Base-by-base conservation (phyloP, 495 filamentous ascomycete genomes). In the Podospora didyma region DNA sequence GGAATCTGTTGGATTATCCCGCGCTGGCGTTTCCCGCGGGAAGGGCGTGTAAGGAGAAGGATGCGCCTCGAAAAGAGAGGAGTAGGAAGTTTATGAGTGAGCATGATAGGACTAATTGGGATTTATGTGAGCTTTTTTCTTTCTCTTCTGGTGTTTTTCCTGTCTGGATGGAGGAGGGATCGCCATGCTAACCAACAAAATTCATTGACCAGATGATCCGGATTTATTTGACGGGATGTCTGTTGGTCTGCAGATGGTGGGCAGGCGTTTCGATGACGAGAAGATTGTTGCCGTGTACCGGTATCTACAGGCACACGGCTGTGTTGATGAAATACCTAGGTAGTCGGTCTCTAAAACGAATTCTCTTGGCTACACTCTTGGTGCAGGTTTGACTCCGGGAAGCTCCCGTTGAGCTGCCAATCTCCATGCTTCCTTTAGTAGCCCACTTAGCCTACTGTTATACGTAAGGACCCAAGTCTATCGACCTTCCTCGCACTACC, bases 1-100 rank as follows among this genome's bases (percentile, higher is more conserved):
- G 87, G 86, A 91, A 92, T 61, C 61, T 89, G 35, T 69, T 90
- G 0, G 86, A 90, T 63, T 85, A 86, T 49, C 57, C 57, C 0
- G 61, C 56, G 0, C 17, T 58, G 31, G 44, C 51, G 19, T 54
- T 59, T 35, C 57, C 59, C 11, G 46, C 37, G 4, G 49, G 46
- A 3, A 62, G 10, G 46, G 49, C 34, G 39, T 46, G 44, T 9
- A 51, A 57, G 53, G 17, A 47, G 11, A 7, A 22, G 12, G 49
- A 59, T 46, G 31, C 23, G 0, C 22, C 3, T 16, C 17, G 9
- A 12, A 16, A 28, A 7, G 42, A 50, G 17, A 12, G 14, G 19
- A 49, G 17, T 7, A 12, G 14, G 19, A 49, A 12, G 2, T 59
- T 49, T 21, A 48, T 53, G 56, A 49, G 50, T 24, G n/a, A 39